Percentiles rank a stretch among this genome's conserved stretches.
These are phyloP conservation scores for Drechmeria coniospora DNA, from an alignment of 2,329 filamentous ascomycete species.

Conservation along the genomic window DNA sequence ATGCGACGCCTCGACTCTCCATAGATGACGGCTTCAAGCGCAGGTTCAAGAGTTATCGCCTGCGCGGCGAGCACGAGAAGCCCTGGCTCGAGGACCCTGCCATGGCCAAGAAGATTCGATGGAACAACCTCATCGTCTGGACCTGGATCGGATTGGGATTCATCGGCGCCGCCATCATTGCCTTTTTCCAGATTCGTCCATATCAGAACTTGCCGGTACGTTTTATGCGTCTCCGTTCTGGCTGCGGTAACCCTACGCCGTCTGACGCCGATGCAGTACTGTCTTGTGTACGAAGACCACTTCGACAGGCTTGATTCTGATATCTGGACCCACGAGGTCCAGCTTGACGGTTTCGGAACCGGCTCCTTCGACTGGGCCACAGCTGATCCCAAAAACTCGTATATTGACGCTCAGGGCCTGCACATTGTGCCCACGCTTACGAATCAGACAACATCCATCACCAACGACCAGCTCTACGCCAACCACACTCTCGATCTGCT, in stretches of 20 bases:
- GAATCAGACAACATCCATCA: conserved; percentile 22
- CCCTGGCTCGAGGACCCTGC: conserved; percentile 21
- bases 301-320: conserved; percentile 27
- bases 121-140: conserved; percentile 20
- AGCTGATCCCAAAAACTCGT: conserved; percentile 28
- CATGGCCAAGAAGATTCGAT: conserved; percentile 16
- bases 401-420: conserved; percentile 29
- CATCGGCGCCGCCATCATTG: conserved; percentile 16
- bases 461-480: conserved; percentile 19
- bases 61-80: conserved; percentile 19
- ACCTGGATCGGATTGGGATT: conserved; percentile 17
- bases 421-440: conserved; percentile 40
- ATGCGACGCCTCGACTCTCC: conserved; percentile 1
- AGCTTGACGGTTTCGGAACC: conserved; percentile 28
- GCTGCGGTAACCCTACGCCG: not conserved
- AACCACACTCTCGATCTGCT: conserved; percentile 29
- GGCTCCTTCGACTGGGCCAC: conserved; percentile 41
- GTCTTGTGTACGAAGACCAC: conserved; percentile 32
- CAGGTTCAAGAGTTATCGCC: conserved; percentile 18
- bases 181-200: conserved; percentile 14
- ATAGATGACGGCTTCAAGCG: conserved; percentile 3
- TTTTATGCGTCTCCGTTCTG: no score
- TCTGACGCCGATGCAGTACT: conserved; percentile 22
- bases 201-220: conserved; percentile 10
- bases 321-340: conserved; percentile 33